Percentiles rank a stretch among this genome's conserved stretches.
Evolutionary conservation across 768 basidiomycete species (phyloP).

Genomic region (Hemileccinum impolitum): DNA sequence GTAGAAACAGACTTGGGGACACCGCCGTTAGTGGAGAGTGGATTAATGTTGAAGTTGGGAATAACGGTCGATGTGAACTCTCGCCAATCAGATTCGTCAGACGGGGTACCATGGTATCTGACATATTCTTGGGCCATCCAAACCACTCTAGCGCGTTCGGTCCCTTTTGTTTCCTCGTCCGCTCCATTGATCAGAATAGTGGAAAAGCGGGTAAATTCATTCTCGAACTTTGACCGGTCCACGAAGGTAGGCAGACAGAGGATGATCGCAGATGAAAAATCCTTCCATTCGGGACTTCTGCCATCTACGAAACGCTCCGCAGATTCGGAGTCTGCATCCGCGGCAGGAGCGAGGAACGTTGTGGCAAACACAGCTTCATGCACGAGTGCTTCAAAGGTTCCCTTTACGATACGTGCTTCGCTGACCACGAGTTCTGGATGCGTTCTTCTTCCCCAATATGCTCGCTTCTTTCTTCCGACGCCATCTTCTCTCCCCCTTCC

Average conservation of each 20-base stretch:
- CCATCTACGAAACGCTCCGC: slow-evolving; percentile 18
- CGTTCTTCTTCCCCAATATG: slow-evolving; percentile 73
- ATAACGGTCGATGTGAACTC: slow-evolving; percentile 53
- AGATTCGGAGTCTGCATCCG: slow-evolving; percentile 15
- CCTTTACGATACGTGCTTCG: slow-evolving; percentile 50
- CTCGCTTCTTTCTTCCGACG: slow-evolving; percentile 52
- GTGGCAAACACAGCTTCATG: slow-evolving; percentile 84
- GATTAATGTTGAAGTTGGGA: slow-evolving; percentile 35
- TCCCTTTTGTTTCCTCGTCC: slow-evolving; percentile 35
- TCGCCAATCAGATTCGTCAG: slow-evolving; percentile 53
- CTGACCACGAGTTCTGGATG: slow-evolving; percentile 65
- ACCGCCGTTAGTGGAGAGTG: slow-evolving; percentile 23
- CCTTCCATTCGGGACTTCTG: slow-evolving; percentile 47
- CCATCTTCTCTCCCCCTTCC: slow-evolving; percentile 36
- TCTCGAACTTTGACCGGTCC: slow-evolving; percentile 56
- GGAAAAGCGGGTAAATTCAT: slow-evolving; percentile 67
- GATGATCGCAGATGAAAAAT: slow-evolving; percentile 59
- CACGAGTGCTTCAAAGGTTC: slow-evolving; percentile 72
- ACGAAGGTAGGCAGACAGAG: slow-evolving; percentile 58
- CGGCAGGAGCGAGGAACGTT: slow-evolving; percentile 41
- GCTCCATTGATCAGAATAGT: slow-evolving; percentile 61
- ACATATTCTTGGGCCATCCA: slow-evolving; percentile 72
- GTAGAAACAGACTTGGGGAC: slow-evolving; percentile 48
- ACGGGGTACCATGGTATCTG: slow-evolving; percentile 51
- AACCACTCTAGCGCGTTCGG: slow-evolving; percentile 44